phyloP scores from a whole-genome alignment of 352 stramenopile genomes.

The Aphanomyces stellatus region DNA sequence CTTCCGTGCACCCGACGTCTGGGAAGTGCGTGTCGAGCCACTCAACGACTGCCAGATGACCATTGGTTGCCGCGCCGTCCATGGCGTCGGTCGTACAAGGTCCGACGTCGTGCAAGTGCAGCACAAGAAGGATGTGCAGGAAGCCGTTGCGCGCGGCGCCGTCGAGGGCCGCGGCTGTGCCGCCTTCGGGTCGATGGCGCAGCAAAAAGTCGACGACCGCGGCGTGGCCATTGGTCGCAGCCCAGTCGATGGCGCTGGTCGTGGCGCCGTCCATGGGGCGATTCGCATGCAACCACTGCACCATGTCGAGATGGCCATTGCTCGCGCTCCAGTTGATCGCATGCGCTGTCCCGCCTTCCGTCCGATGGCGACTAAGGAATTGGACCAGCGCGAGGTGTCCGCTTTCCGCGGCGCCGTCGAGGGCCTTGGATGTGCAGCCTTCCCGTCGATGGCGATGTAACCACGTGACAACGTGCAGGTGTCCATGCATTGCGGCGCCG shows the following conservation, averaged over 20 bases:
- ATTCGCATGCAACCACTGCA: neutral
- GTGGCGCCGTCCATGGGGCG: neutral
- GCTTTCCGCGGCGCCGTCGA: constrained; percentile 1
- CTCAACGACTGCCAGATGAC: constrained; percentile 25
- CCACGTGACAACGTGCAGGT: neutral
- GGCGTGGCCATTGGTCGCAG: constrained; percentile 18
- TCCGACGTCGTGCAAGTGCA: constrained; percentile 25
- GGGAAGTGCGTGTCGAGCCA: constrained; percentile 20
- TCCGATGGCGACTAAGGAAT: neutral
- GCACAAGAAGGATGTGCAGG: constrained; percentile 25
- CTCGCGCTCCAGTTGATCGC: neutral
- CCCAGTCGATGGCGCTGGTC: constrained; percentile 20
- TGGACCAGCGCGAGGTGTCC: neutral
- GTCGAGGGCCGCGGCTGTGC: constrained; percentile 23
- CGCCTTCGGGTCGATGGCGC: constrained; percentile 21
- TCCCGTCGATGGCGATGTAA: neutral
- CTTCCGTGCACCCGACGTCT: neutral
- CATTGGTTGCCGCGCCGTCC: constrained; percentile 23
- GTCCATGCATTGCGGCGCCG: neutral
- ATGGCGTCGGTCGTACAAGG: constrained; percentile 27
- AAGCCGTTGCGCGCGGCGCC: constrained; percentile 21
- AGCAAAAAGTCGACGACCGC: constrained; percentile 21
- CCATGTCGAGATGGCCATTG: neutral
- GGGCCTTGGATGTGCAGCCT: neutral
- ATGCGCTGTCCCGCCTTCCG: neutral